Base-by-base conservation (phyloP, 1,139 yeast genomes). In the Debaryomycetaceae sp. region DNA sequence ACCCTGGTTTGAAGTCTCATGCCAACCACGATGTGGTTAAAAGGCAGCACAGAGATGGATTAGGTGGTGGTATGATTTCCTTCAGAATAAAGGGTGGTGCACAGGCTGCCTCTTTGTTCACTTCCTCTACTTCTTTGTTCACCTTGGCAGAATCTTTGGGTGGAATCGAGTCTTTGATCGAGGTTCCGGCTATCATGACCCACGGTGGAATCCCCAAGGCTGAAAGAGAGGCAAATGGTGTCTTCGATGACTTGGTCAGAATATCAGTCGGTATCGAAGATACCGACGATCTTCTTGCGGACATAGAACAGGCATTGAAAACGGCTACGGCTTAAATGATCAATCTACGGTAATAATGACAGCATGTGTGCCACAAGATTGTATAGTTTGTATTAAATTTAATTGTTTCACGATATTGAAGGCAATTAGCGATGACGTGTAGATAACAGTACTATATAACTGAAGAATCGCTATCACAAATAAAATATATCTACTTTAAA, bases 21-120 rank as follows among this genome's bases (percentile, higher is more conserved):
- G 75, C 80, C 47, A 75, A 80, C 67, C 80, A 83, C 58, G 78
- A 67, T 7, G 80, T 85, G 45, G 93, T 87, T 24, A 57, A 70
- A 55, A 79, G 70, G 55, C 96, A 88, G 70, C 96, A 88, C 73
- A 81, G 95, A 65, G 84, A 87, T 53, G 87, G 85, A 42, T 78
- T 87, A 55, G 96, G 96, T 49, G 96, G 96, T 61, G 96, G 96
- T 66, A 88, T 88, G 89, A 80, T 88, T 60, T 86, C 95, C 4
- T 87, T 88, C 78, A 80, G 96, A 73, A 80, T 88, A 65, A 75
- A 78, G 54, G 96, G 96, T 45, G 95, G 93, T 56, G 87, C 87
- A 46, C 75, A 71, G 47, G 90, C 83, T 46, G 96, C 96, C 45
- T 68, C 87, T 50, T 72, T 74, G 53, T 86, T 88, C 74, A 81